Conservation (phyloP, 2,329 filamentous ascomycete genomes). For the Fusarium staphyleae region DNA sequence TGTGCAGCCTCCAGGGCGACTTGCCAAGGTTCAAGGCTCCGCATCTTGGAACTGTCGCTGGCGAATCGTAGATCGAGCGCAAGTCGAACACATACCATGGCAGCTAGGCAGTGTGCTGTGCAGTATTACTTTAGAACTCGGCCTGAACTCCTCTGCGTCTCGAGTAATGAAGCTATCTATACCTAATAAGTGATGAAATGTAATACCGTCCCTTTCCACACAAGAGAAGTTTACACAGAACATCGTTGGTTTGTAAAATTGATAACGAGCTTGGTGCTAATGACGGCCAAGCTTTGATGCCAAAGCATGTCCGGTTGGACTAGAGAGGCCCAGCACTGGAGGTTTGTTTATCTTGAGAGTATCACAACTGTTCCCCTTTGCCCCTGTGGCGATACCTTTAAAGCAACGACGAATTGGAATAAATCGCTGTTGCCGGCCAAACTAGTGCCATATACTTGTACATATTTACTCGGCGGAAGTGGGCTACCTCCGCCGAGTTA, state of each 20-base stretch:
- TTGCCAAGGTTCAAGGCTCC: conserved; percentile 1
- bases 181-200: conserved; percentile 1
- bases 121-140: too few species aligned
- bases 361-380: background rate
- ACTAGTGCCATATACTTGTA: background rate
- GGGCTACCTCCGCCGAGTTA: background rate
- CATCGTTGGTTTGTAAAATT: background rate
- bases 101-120: too few species aligned
- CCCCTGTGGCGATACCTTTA: background rate
- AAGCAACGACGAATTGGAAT: background rate
- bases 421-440: background rate
- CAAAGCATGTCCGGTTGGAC: background rate
- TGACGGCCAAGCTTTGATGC: conserved; percentile 1
- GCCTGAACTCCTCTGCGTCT: too few species aligned
- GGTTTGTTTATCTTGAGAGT: background rate
- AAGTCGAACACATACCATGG: too few species aligned
- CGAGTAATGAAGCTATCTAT: too few species aligned
- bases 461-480: background rate
- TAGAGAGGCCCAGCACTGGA: background rate
- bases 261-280: conserved; percentile 1
- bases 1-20: too few species aligned
- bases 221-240: background rate
- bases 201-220: conserved; percentile 13
- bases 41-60: background rate
- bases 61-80: conserved; percentile 4